Evolutionary conservation across 2,329 filamentous ascomycete genomes (phyloP).

Genomic region (Beauveria sp.): DNA sequence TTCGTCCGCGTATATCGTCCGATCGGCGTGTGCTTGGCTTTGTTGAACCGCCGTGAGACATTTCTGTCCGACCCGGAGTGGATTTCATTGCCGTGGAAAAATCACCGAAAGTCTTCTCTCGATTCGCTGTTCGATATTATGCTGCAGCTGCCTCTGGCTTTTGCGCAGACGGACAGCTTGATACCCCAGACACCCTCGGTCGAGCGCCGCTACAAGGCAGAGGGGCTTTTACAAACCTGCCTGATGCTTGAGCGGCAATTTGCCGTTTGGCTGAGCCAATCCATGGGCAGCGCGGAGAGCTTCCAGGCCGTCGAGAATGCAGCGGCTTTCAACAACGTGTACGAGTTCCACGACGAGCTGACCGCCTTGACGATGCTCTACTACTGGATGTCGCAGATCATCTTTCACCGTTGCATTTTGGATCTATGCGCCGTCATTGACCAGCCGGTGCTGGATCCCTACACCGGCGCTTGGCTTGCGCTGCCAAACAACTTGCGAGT

Average conservation of each 20-base stretch:
- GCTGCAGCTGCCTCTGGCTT: conserved; percentile 38
- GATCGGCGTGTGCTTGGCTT: conserved; percentile 40
- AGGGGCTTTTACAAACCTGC: conserved; percentile 41
- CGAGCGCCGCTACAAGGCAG: conserved; percentile 35
- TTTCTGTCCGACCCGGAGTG: conserved; percentile 46
- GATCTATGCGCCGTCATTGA: conserved; percentile 36
- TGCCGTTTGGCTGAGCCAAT: conserved; percentile 36
- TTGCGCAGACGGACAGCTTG: conserved; percentile 37
- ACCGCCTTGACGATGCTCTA: conserved; percentile 42
- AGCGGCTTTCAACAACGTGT: conserved; percentile 38
- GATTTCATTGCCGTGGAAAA: conserved; percentile 43
- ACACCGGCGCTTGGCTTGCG: conserved; percentile 31
- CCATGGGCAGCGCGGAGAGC: conserved; percentile 31
- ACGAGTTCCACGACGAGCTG: conserved; percentile 36
- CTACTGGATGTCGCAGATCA: conserved; percentile 45
- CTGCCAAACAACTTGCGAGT: conserved; percentile 31
- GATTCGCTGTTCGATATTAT: conserved; percentile 47
- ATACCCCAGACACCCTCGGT: conserved; percentile 30
- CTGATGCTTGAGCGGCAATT: conserved; percentile 41
- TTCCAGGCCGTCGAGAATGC: conserved; percentile 21
- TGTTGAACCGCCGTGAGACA: conserved; percentile 41
- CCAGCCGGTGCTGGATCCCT: conserved; percentile 35
- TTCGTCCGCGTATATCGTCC: conserved; percentile 49
- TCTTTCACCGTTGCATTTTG: conserved; percentile 42
- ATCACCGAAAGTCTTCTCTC: conserved; percentile 41